phyloP scores from a whole-genome alignment of 441 rosid species.

The Omphalea diandra region DNA sequence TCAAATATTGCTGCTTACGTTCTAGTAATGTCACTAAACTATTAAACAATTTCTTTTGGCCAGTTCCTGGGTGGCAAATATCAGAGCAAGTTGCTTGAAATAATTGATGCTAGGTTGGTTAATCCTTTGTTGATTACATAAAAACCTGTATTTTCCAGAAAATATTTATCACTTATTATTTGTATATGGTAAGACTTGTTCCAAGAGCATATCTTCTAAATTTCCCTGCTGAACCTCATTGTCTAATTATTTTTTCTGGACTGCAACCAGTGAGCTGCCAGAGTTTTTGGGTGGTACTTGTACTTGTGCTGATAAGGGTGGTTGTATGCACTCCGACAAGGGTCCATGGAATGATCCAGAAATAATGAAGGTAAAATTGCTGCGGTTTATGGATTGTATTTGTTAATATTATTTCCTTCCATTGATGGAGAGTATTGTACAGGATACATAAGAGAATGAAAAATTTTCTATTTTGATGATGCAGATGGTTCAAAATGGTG shows the following conservation, averaged over 20 bases:
- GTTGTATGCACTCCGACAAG: constrained; percentile 84
- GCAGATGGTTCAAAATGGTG: constrained; percentile 81
- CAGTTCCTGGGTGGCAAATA: constrained; percentile 87
- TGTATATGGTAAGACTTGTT: neutral
- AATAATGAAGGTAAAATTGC: constrained; percentile 46
- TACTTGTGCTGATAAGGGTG: constrained; percentile 76
- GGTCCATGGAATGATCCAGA: constrained; percentile 93
- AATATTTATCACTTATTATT: neutral
- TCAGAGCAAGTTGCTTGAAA: constrained; percentile 84
- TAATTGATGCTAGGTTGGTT: constrained; percentile 62
- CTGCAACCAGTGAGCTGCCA: constrained; percentile 64
- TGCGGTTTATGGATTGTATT: neutral
- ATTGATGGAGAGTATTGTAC: neutral
- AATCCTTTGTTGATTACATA: neutral
- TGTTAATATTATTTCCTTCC: neutral
- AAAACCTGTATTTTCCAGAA: neutral
- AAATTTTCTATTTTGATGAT: neutral
- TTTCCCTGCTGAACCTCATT: neutral
- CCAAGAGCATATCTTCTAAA: neutral
- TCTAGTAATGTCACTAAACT: constrained; percentile 19
- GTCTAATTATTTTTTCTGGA: neutral
- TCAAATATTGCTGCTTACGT: neutral
- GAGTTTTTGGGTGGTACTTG: constrained; percentile 80
- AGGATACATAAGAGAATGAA: neutral
- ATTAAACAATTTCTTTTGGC: constrained; percentile 15